Evolutionary conservation across 169 alveolate species (phyloP).

Genomic region (Plasmodium coatneyi): DNA sequence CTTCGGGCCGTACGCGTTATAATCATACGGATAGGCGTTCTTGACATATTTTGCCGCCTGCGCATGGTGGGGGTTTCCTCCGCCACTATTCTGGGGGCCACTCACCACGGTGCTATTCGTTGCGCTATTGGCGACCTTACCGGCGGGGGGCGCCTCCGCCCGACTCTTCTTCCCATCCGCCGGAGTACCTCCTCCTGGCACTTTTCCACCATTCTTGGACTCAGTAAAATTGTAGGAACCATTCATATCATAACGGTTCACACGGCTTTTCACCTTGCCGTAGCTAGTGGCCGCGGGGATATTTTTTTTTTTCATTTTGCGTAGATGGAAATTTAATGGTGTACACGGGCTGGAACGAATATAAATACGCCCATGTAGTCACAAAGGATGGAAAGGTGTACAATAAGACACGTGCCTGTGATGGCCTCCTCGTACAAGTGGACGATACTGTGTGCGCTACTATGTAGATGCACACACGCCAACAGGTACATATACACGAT

Average conservation of each 20-base stretch:
- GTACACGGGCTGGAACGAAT: background rate
- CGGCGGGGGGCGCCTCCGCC: slow-evolving; percentile 1
- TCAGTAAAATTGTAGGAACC: slow-evolving; percentile 48
- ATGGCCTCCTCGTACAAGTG: background rate
- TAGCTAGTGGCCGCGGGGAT: slow-evolving; percentile 22
- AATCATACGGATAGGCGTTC: slow-evolving; percentile 30
- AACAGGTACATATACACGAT: background rate
- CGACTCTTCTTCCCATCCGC: slow-evolving; percentile 11
- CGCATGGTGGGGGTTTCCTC: background rate
- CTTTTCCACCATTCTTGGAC: background rate
- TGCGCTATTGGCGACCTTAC: background rate
- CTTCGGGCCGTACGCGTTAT: slow-evolving; percentile 19
- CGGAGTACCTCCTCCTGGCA: background rate
- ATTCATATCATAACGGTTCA: slow-evolving; percentile 65
- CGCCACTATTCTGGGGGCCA: background rate
- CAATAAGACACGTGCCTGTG: background rate
- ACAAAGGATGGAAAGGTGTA: background rate
- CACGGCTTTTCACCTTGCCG: slow-evolving; percentile 42
- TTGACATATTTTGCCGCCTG: slow-evolving; percentile 3
- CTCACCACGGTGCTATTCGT: background rate
- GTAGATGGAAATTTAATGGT: background rate
- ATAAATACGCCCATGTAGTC: background rate
- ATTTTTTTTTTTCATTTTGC: slow-evolving; percentile 54
- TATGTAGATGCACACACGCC: background rate
- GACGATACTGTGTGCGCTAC: background rate